Percentiles rank a stretch among this genome's conserved stretches.
phyloP scores from a whole-genome alignment of 768 basidiomycete species.

The Antrodiella citrinella region DNA sequence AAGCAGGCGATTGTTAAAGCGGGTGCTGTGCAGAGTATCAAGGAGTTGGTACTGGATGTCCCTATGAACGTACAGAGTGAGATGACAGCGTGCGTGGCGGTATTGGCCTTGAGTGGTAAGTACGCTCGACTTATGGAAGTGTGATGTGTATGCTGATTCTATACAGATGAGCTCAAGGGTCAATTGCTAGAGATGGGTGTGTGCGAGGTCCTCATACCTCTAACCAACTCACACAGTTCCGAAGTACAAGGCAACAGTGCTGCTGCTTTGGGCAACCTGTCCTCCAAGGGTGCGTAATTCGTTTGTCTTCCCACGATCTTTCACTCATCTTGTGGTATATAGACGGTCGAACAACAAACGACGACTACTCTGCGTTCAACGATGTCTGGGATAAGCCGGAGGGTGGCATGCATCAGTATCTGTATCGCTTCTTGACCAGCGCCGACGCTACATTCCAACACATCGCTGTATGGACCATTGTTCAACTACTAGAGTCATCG shows the following conservation, averaged over 20 bases:
- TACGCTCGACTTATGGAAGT: no score
- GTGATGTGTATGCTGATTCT: no score
- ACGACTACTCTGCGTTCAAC: conserved; percentile 96
- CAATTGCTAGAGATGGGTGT: conserved; percentile 98
- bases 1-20: conserved; percentile 97
- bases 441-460: conserved; percentile 98
- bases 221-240: conserved; percentile 92
- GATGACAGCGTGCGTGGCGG: conserved; percentile 99
- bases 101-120: conserved; percentile 89
- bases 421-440: conserved; percentile 89
- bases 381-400: conserved; percentile 98
- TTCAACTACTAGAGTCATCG: conserved; percentile 94
- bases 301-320: background rate
- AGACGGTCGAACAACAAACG: conserved; percentile 70
- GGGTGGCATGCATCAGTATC: conserved; percentile 92
- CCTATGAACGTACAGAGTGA: conserved; percentile 97
- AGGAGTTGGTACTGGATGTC: conserved; percentile 90
- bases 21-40: conserved; percentile 93
- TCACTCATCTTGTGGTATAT: background rate
- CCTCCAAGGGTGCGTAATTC: conserved; percentile 72
- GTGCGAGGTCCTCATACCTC: conserved; percentile 92
- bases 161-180: conserved; percentile 91
- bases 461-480: conserved; percentile 99
- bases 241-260: conserved; percentile 99
- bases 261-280: conserved; percentile 93